Percentiles rank a stretch among this genome's conserved stretches.
Conservation (phyloP, 495 filamentous ascomycete genomes). For the Penicillium parvum region DNA sequence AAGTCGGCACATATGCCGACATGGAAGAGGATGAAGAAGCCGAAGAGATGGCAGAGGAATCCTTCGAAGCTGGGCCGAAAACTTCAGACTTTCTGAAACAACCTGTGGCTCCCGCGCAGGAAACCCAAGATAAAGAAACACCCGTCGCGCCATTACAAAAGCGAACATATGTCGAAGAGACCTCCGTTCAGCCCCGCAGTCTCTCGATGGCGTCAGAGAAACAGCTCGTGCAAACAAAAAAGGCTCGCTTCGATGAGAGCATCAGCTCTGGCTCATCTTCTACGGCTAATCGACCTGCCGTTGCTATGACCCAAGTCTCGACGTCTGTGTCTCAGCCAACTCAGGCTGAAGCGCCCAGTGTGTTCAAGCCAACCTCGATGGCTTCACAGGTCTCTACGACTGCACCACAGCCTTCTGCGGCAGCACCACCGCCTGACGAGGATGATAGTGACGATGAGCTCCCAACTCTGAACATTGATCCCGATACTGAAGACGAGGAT, state of each 20-base stretch:
- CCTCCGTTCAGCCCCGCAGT: slow-evolving; percentile 4
- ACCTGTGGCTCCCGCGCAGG: slow-evolving; percentile 13
- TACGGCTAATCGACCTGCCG: slow-evolving; percentile 8
- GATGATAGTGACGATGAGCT: slow-evolving; percentile 50
- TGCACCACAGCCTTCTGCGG: slow-evolving; percentile 5
- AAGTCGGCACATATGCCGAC: slow-evolving; percentile 23
- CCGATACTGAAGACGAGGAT: slow-evolving; percentile 38
- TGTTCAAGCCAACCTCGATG: slow-evolving; percentile 6
- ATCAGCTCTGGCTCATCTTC: slow-evolving; percentile 3
- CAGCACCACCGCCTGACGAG: slow-evolving; percentile 13
- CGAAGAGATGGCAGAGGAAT: slow-evolving; percentile 26
- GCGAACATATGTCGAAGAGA: slow-evolving; percentile 32
- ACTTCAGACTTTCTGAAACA: slow-evolving; percentile 27
- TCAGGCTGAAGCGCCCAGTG: slow-evolving; percentile 8
- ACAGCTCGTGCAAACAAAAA: slow-evolving; percentile 26
- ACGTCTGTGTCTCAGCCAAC: slow-evolving; percentile 8
- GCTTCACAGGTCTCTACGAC: slow-evolving; percentile 8
- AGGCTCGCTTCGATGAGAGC: slow-evolving; percentile 29
- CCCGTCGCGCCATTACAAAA: slow-evolving; percentile 24
- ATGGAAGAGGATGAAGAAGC: slow-evolving; percentile 44
- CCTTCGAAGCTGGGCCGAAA: slow-evolving; percentile 11
- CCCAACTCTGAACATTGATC: slow-evolving; percentile 44
- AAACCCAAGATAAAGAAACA: slow-evolving; percentile 18
- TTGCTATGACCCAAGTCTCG: slow-evolving; percentile 5
- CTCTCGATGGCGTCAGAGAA: slow-evolving; percentile 1